Evolutionary conservation across 306 rosid species (phyloP).

Genomic region (Benincasa hispida): DNA sequence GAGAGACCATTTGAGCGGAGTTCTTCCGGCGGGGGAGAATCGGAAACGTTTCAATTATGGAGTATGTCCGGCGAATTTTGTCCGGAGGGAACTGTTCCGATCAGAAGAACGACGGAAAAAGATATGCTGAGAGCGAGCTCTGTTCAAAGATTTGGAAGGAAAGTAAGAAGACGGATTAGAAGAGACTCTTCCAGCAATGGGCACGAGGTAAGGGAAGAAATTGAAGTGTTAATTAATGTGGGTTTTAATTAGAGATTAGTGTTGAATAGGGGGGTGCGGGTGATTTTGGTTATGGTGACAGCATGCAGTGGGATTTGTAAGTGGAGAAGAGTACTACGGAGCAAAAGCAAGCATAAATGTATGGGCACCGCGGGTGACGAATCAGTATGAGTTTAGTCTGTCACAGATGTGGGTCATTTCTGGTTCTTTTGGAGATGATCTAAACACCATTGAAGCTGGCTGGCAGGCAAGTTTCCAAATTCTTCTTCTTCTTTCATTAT

Average conservation of each 20-base stretch:
- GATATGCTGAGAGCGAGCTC: constrained; percentile 71
- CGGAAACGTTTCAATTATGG: constrained; percentile 62
- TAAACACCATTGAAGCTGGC: constrained; percentile 95
- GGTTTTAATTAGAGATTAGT: not conserved
- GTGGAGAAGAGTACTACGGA: constrained; percentile 72
- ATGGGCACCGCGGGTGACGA: constrained; percentile 74
- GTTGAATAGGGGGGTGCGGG: not conserved
- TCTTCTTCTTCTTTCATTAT: not conserved
- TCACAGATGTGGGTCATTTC: constrained; percentile 97
- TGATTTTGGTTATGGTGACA: constrained; percentile 10
- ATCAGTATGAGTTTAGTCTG: constrained; percentile 80
- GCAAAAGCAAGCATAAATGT: constrained; percentile 91
- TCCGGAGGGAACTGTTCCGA: constrained; percentile 72
- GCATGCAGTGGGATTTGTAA: constrained; percentile 98
- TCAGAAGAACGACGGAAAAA: constrained; percentile 66
- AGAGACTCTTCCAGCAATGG: constrained; percentile 77
- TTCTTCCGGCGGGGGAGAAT: constrained; percentile 9
- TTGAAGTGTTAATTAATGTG: too few relatives aligned
- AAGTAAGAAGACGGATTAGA: constrained; percentile 40
- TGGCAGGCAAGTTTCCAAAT: constrained; percentile 58
- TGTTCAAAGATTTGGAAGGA: constrained; percentile 59
- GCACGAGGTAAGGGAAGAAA: constrained; percentile 48
- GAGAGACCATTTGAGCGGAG: constrained; percentile 43
- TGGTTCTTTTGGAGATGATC: constrained; percentile 85
- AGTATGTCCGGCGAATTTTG: constrained; percentile 56